Percentiles rank a stretch among this genome's conserved stretches.
phyloP scores from a whole-genome alignment of 1,284 basidiomycete genomes.

The Puccinia polysora region DNA sequence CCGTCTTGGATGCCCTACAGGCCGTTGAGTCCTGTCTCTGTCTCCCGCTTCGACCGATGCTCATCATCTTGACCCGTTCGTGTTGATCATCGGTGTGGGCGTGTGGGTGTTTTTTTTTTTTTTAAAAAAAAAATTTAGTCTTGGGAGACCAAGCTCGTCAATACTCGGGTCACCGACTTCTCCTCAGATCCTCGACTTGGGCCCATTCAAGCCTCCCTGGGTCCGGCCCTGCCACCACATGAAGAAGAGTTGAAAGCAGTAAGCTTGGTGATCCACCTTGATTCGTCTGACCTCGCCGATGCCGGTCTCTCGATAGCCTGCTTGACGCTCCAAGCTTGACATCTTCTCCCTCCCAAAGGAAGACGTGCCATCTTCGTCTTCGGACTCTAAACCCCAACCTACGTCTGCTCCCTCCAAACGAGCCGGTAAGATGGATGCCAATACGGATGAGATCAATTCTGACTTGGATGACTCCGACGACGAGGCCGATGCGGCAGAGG shows the following conservation, averaged over 20 bases:
- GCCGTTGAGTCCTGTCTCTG: slow-evolving; percentile 60
- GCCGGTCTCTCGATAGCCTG: too few species aligned
- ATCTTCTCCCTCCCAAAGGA: not conserved
- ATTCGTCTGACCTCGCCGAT: too few species aligned
- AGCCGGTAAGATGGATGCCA: slow-evolving; percentile 53
- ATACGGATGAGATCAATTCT: slow-evolving; percentile 82
- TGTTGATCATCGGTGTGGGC: too few species aligned
- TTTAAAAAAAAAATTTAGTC: too few species aligned
- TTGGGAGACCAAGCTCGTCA: slow-evolving; percentile 42
- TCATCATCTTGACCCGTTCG: not conserved
- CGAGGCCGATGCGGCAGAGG: slow-evolving; percentile 64
- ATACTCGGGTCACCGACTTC: slow-evolving; percentile 40
- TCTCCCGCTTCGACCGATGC: not conserved
- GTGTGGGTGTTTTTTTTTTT: too few species aligned
- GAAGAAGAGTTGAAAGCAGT: slow-evolving; percentile 23
- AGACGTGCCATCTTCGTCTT: slow-evolving; percentile 20
- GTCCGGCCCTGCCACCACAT: slow-evolving; percentile 35
- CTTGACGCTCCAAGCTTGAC: not conserved
- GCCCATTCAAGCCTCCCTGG: slow-evolving; percentile 34
- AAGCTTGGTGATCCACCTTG: not conserved
- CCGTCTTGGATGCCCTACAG: slow-evolving; percentile 80
- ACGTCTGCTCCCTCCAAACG: slow-evolving; percentile 25
- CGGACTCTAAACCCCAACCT: slow-evolving; percentile 24
- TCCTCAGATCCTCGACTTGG: slow-evolving; percentile 31
- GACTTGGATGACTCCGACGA: slow-evolving; percentile 83